Evolutionary conservation across 176 grass and related monocot genomes (phyloP).

Genomic region (maize (Zea mays)): Zm-B73-REFERENCE-NAM-5.0 NC_050101.1:169940501-169941000

Average conservation of each 20-base stretch:
- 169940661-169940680: slow-evolving; percentile 99
- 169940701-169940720: slow-evolving; percentile 93
- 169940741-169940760: slow-evolving; percentile 45
- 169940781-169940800: slow-evolving; percentile 93
- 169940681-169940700: slow-evolving; percentile 82
- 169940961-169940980: not conserved
- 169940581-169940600: slow-evolving; percentile 38
- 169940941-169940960: slow-evolving; percentile 29
- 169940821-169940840: slow-evolving; percentile 80
- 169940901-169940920: slow-evolving; percentile 4
- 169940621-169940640: slow-evolving; percentile 87
- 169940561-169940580: slow-evolving; percentile 17
- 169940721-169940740: slow-evolving; percentile 46
- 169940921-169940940: slow-evolving; percentile 3
- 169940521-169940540: slow-evolving; percentile 91
- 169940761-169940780: slow-evolving; percentile 82
- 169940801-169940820: slow-evolving; percentile 91
- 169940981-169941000: slow-evolving; percentile 9
- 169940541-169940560: slow-evolving; percentile 71
- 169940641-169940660: slow-evolving; percentile 92
- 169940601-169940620: slow-evolving; percentile 21
- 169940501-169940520: slow-evolving; percentile 93
- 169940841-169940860: slow-evolving; percentile 96
- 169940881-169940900: slow-evolving; percentile 93
- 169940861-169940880: slow-evolving; percentile 94